Base-by-base conservation (phyloP, 2,329 filamentous ascomycete genomes). In the Trichophyton simii region DNA sequence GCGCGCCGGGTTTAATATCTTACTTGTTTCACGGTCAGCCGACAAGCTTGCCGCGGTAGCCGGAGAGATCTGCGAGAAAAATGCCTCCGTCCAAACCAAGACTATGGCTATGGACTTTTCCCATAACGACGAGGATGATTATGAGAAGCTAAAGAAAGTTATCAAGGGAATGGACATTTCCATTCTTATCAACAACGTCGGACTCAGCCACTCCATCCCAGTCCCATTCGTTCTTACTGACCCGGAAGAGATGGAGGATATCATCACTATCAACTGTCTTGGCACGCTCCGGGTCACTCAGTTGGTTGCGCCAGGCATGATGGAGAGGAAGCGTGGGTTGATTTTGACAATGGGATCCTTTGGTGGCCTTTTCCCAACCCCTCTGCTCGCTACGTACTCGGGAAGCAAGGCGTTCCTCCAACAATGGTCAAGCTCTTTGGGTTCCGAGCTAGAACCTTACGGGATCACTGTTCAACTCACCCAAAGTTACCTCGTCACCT, bases 301-400 rank as follows among this genome's bases (percentile, higher is more conserved):
- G 72, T 80, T 92, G 57, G 80, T 99, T 48, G 87, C 88, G 0
- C 91, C 94, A 0, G 85, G 88, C 63, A 91, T 99, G 84, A 83
- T 88, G 63, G 80, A 87, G 72, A 87, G 91, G 69, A 90, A 88
- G 77, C 85, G 86, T 62, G 94, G 95, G 25, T 81, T 99, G 41
- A 90, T 99, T 70, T 80, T 99, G 61, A 99, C 92, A 62, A 96
- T 99, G 91, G 94, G 92, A 55, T 96, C 91, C 9, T 95, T 97
- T 72, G 94, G 88, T 64, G 95, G 94, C 67, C 87, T 95, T 76
- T 84, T 94, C 64, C 94, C 94, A 6, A 96, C 90, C 0, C 91
- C 95, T 4, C 85, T 94, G 60, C 83, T 99, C 52, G 94, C 94
- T 11, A 97, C 94, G 2, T 99, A 99, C 81, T 95, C 89, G 52